Conservation (phyloP, 2,329 filamentous ascomycete genomes). For the Capronia coronata region DNA sequence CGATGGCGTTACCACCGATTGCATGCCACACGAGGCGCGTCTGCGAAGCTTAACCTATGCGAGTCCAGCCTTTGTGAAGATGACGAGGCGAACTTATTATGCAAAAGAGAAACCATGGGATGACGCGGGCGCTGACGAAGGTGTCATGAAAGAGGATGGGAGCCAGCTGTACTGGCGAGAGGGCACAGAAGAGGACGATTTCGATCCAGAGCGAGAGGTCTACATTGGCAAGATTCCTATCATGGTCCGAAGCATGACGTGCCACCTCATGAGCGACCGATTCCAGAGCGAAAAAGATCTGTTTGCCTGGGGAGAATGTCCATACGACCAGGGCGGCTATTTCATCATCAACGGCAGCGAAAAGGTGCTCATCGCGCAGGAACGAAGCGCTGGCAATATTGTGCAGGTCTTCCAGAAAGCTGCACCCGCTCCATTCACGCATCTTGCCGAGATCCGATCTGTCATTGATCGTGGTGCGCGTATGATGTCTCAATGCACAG, state of each 20-base stretch:
- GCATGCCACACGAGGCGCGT: conserved; percentile 91
- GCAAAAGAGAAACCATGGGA: conserved; percentile 71
- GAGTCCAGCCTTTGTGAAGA: conserved; percentile 80
- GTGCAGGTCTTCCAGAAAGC: conserved; percentile 99
- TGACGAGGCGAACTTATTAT: conserved; percentile 75
- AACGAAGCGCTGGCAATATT: conserved; percentile 95
- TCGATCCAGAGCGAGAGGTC: conserved; percentile 60
- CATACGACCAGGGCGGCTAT: conserved; percentile 96
- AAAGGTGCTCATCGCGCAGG: conserved; percentile 96
- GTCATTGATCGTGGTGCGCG: conserved; percentile 93
- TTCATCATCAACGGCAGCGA: conserved; percentile 99
- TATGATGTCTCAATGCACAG: conserved; percentile 82
- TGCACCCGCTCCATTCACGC: conserved; percentile 81
- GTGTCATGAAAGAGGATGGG: conserved; percentile 39
- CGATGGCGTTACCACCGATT: conserved; percentile 75
- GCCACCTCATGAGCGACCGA: conserved; percentile 54
- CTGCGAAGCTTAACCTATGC: conserved; percentile 94
- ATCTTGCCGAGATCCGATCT: conserved; percentile 91
- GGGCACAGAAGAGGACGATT: conserved; percentile 43
- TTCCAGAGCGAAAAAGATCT: conserved; percentile 65
- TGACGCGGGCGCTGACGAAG: conserved; percentile 56
- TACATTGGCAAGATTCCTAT: conserved; percentile 95
- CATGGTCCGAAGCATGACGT: conserved; percentile 97
- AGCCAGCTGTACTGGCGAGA: conserved; percentile 31
- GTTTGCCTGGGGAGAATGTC: conserved; percentile 90